Evolutionary conservation across 345 rosid genomes (phyloP).

Genomic region (Rhodomyrtus tomentosa): DNA sequence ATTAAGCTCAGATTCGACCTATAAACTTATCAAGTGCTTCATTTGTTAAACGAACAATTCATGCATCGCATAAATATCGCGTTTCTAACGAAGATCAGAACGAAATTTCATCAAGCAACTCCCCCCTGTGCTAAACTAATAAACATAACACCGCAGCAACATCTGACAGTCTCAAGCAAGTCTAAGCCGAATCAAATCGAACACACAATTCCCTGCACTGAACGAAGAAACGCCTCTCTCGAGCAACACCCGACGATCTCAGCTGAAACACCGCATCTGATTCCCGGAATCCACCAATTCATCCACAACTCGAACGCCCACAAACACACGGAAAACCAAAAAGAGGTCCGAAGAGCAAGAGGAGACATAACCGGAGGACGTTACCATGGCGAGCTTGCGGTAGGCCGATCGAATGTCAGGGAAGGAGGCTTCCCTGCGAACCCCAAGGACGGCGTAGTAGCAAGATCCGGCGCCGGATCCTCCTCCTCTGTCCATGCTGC

Average conservation of each 20-base stretch:
- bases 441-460: constrained; percentile 70
- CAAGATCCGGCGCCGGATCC: constrained; percentile 58
- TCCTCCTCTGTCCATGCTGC: constrained; percentile 54
- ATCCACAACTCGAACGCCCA: not conserved
- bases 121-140: too few relatives aligned
- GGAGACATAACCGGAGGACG: not conserved
- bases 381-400: constrained; percentile 86
- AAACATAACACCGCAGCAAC: not conserved
- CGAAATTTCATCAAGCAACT: not conserved
- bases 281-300: not conserved
- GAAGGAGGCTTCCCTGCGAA: constrained; percentile 72
- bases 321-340: not conserved
- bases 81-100: not conserved
- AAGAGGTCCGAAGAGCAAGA: not conserved
- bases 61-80: not conserved
- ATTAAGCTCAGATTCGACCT: not conserved
- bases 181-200: not conserved
- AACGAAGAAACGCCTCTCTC: not conserved
- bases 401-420: constrained; percentile 75
- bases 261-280: not conserved
- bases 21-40: not conserved
- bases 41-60: not conserved
- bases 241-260: not conserved
- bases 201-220: not conserved
- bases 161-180: not conserved